Evolutionary conservation across 768 basidiomycete genomes (phyloP).

Genomic region (Tylopilus plumbeoviolaceoides): DNA sequence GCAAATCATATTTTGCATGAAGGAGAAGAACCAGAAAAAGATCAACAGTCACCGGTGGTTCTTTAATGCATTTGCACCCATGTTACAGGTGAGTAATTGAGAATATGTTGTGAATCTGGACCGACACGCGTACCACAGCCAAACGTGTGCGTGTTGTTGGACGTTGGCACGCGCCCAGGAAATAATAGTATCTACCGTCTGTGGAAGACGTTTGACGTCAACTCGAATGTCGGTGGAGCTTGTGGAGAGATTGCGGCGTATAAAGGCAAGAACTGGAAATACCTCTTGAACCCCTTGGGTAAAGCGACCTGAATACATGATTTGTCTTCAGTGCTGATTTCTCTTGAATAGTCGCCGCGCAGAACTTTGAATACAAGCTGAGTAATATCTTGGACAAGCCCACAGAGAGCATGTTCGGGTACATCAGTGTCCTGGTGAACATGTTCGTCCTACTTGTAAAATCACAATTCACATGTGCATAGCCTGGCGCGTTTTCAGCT

Average conservation of each 20-base stretch:
- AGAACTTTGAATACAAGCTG: constrained; percentile 95
- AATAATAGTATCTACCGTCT: constrained; percentile 88
- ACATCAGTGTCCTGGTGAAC: constrained; percentile 85
- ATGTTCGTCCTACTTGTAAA: neutral
- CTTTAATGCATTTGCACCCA: constrained; percentile 86
- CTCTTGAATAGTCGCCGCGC: constrained; percentile 66
- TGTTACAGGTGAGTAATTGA: constrained; percentile 63
- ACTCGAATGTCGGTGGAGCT: constrained; percentile 90
- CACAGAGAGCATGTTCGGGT: constrained; percentile 87
- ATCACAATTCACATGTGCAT: constrained; percentile 8
- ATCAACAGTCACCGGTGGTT: constrained; percentile 98
- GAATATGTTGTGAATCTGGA: neutral
- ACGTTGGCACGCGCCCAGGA: constrained; percentile 90
- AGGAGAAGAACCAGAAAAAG: constrained; percentile 95
- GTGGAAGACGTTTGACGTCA: constrained; percentile 93
- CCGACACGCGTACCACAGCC: constrained; percentile 43
- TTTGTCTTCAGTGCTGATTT: neutral
- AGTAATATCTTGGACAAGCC: constrained; percentile 90
- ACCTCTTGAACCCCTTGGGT: constrained; percentile 82
- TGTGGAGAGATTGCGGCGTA: constrained; percentile 96
- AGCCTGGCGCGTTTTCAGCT: constrained; percentile 94
- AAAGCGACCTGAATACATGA: constrained; percentile 15
- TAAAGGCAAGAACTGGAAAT: constrained; percentile 86
- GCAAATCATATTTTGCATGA: constrained; percentile 89
- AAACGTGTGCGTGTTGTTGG: constrained; percentile 88